Base-by-base conservation (phyloP, 768 basidiomycete genomes). In the Collybia nuda region DNA sequence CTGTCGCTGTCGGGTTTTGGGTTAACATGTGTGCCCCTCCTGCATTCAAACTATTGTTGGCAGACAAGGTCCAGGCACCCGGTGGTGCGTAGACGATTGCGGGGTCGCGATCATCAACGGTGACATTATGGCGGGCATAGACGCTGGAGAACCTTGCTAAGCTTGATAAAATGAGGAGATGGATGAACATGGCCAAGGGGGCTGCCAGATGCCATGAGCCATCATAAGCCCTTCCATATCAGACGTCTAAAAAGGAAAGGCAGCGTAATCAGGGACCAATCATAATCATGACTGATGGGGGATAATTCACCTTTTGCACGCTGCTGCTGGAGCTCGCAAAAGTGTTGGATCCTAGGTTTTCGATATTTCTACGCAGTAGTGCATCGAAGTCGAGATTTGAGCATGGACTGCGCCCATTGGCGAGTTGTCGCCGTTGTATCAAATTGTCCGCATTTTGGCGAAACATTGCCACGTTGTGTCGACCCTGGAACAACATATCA, bases 51-150 rank as follows among this genome's bases (percentile, higher is more conserved):
- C 50, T 47, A 41, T 54, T 67, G 23, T 63, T 59, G 28, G 64
- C 63, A 1, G 69, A 67, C 14, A 52, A 35, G 36, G 40, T 38
- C 72, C 72, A 74, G 28, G 64, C 65, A 11, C 56, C 61, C 26
- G 54, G 44, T 37, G 70, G 69, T 12, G 58, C 53, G 50, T 73
- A 73, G 15, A 48, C 36, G 24, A 73, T 72, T 24, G 60, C 54
- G 12, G 61, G 47, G 53, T 67, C 54, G 23, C 60, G 61, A 48
- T 71, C 67, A 51, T 71, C 66, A 12, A 73, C 45, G 0, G 69
- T 67, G 6, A 72, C 54, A 54, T 73, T 72, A 48, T 57, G 59
- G 23, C 47, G 57, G 11, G 58, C 65, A 44, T 50, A 29, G 24
- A 57, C 59, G 22, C 18, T 23, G 24, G 51, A 29, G 32, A 35